Base-by-base conservation (phyloP, 2,329 filamentous ascomycete genomes). In the Trichoderma sp. region DNA sequence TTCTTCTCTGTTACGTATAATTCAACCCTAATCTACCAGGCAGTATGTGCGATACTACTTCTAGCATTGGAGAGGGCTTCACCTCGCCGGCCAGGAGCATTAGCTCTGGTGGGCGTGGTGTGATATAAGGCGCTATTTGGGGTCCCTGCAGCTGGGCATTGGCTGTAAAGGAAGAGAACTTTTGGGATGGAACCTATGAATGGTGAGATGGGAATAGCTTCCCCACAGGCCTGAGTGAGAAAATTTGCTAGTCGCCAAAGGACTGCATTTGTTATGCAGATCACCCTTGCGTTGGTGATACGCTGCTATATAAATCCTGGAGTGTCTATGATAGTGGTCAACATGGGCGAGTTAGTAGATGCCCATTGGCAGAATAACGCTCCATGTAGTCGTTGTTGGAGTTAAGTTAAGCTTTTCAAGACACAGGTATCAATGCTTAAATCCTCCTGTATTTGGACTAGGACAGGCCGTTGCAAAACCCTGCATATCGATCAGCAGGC, bases 131-230 rank as follows among this genome's bases (percentile, higher is more conserved):
- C 59, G 42, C 42, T 52, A 63, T 52, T 19, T 9, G 8, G 13
- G 19, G 32, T 13, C 42, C 58, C 42, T 61, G 58, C 13, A 35
- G 29, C 34, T 52, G 29, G 37, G 37, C 15, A 45, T 15, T 22
- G 3, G 53, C n/a, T 22, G 19, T n/a, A 10, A n/a, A 35, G 37
- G 5, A 25, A 45, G 5, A 64, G 48, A 39, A 25, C 27, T 42
- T 54, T 27, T 39, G 22, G 45, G 32, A 4, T n/a, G n/a, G n/a
- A n/a, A n/a, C n/a, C n/a, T n/a, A 25, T 29, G 34, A 22, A 10
- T 12, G 13, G 52, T 25, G 35, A 56, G 50, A 45, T 64, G 52
- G 52, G 61, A 64, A 64, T 64, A 64, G 52, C 61, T n/a, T 56
- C 61, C n/a, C 61, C 35, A 52, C 63, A 13, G n/a, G 35, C 35